Evolutionary conservation across 179 eudicot genomes (phyloP), one percentile per base, ranked within the genome.

Genomic region (Actinidia arguta): DNA sequence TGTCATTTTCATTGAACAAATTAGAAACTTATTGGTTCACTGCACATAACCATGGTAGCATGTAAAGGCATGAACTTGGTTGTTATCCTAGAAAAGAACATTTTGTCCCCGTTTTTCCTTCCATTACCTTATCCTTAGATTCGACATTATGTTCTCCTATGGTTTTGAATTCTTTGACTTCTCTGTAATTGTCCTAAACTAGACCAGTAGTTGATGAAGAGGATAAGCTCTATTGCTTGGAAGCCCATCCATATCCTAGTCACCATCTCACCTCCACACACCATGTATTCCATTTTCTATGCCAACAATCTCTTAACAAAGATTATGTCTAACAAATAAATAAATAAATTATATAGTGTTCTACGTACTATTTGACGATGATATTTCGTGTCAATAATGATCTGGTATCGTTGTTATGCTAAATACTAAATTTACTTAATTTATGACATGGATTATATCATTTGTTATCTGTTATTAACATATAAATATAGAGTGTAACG

Each of bases 171-270:
- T 54, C 17, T 75, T 83, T 70, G 82, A 72, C 80, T 78, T 73
- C 20, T 13, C 61, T 75, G 27, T 46, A 39, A 39, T 36, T 67
- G 48, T 27, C 3, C 39, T 2, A 44, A 12, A 47, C 31, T 52
- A 73, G 61, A 47, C 51, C 3, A 20, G 8, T 70, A 18, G 31
- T 16, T 42, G 31, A 2, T 10, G 51, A 82, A 75, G 56, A 69
- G 78, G 90, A 88, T 88, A 88, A 85, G 83, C 69, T 83, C 71
- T 58, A 80, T 39, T 11, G 78, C 6, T 48, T 52, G 63, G 59
- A 68, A 74, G 61, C 84, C 82, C 36, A 81, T 78, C 90, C 88
- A 78, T 74, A 83, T 80, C 90, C 82, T n/a, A 79, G 87, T 85
- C 88, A 78, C 62, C 78, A 62, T 75, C 81, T 75, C 70, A 78